A percentile compares a stretch with the other conserved stretches of the same genome.
Evolutionary conservation across 1,139 yeast genomes (phyloP).

Genomic region (Zygoascus sp.): DNA sequence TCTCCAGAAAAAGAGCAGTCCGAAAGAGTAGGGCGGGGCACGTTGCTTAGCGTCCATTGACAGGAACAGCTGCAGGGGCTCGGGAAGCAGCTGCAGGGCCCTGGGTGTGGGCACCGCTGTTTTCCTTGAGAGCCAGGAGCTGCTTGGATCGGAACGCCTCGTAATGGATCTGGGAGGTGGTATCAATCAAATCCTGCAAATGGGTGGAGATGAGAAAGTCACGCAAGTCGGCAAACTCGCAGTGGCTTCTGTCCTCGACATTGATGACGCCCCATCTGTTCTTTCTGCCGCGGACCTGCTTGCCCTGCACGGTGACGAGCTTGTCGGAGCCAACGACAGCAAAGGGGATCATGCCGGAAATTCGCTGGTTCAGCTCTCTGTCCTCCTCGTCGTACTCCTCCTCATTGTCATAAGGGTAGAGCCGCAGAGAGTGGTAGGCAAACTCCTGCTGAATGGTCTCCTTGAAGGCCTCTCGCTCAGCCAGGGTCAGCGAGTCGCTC

Average conservation of each 20-base stretch:
- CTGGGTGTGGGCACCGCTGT: slow-evolving; percentile 2
- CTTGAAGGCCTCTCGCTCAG: slow-evolving; percentile 77
- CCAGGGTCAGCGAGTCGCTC: slow-evolving; percentile 81
- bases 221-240: slow-evolving; percentile 90
- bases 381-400: slow-evolving; percentile 66
- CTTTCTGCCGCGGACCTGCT: slow-evolving; percentile 80
- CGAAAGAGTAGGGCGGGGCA: not conserved
- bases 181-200: slow-evolving; percentile 90
- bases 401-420: slow-evolving; percentile 85
- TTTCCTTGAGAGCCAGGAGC: slow-evolving; percentile 84
- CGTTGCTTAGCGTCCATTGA: not conserved
- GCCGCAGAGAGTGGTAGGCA: slow-evolving; percentile 62
- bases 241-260: slow-evolving; percentile 86
- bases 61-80: not conserved
- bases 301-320: slow-evolving; percentile 52
- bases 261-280: slow-evolving; percentile 89
- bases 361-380: slow-evolving; percentile 36
- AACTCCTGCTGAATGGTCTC: slow-evolving; percentile 70
- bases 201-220: slow-evolving; percentile 94
- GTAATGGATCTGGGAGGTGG: slow-evolving; percentile 83
- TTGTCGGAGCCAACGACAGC: slow-evolving; percentile 93
- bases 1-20: too few species aligned
- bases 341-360: slow-evolving; percentile 71
- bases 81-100: not conserved
- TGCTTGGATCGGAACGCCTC: slow-evolving; percentile 93